A percentile compares a stretch with the other conserved stretches of the same genome.
Evolutionary conservation across 306 rosid genomes (phyloP).

Genomic region (Gastrolobium bilobum): DNA sequence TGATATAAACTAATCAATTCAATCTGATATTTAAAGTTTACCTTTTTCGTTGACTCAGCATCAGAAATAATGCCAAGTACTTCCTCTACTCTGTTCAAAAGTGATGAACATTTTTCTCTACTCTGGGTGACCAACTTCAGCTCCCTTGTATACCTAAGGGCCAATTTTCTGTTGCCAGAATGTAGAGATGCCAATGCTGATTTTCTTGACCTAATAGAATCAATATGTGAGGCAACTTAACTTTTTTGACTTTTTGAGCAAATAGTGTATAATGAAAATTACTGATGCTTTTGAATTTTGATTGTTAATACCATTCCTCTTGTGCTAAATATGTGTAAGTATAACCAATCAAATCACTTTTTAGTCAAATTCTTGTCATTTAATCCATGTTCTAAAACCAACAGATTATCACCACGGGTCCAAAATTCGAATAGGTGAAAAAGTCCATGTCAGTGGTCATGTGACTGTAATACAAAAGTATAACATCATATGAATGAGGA

Average conservation of each 20-base stretch:
- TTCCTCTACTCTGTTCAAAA: slow-evolving; percentile 91
- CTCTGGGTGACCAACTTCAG: slow-evolving; percentile 69
- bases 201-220: slow-evolving; percentile 69
- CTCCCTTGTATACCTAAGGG: slow-evolving; percentile 86
- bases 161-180: slow-evolving; percentile 79
- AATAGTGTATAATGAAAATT: slow-evolving; percentile 8
- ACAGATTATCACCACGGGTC: not conserved
- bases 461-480: slow-evolving; percentile 15
- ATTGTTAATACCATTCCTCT: not conserved
- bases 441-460: not conserved
- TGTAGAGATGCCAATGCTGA: slow-evolving; percentile 77
- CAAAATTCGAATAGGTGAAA: slow-evolving; percentile 8
- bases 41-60: slow-evolving; percentile 91
- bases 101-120: slow-evolving; percentile 77
- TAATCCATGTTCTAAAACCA: slow-evolving; percentile 23
- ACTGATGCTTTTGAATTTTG: not conserved
- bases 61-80: slow-evolving; percentile 69
- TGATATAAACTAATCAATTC: slow-evolving; percentile 9
- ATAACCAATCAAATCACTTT: slow-evolving; percentile 27
- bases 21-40: slow-evolving; percentile 33
- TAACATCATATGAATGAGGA: slow-evolving; percentile 11
- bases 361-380: not conserved
- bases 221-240: slow-evolving; percentile 42
- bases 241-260: slow-evolving; percentile 5
- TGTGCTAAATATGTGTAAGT: not conserved